Conservation (phyloP, 2,329 filamentous ascomycete species). For the Penicillium sclerotiorum region DNA sequence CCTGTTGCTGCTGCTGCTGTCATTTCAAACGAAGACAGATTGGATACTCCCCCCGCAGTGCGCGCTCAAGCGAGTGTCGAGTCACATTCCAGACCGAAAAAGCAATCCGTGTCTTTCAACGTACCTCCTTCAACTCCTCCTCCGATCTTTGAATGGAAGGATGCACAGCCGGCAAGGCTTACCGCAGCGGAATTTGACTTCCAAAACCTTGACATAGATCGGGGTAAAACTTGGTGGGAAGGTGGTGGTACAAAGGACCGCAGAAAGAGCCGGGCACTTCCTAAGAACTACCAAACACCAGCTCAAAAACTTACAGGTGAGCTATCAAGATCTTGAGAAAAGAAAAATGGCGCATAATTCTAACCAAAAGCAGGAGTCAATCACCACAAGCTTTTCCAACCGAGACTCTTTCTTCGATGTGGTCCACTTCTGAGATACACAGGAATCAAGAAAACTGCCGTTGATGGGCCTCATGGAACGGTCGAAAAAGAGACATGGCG, state of each 20-base stretch:
- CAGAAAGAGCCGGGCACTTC: slow-evolving; percentile 50
- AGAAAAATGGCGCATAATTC: slow-evolving; percentile 7
- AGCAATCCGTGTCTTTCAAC: slow-evolving; percentile 49
- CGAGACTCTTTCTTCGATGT: slow-evolving; percentile 81
- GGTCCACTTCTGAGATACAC: slow-evolving; percentile 89
- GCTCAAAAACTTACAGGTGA: slow-evolving; percentile 38
- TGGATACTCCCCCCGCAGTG: slow-evolving; percentile 15
- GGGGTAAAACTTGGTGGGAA: slow-evolving; percentile 77
- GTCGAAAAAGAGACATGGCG: slow-evolving; percentile 81
- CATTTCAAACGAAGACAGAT: slow-evolving; percentile 13
- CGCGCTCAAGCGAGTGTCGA: slow-evolving; percentile 23
- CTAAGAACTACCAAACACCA: slow-evolving; percentile 38
- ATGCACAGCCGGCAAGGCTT: slow-evolving; percentile 65
- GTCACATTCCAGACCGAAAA: slow-evolving; percentile 37
- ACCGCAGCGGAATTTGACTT: slow-evolving; percentile 64
- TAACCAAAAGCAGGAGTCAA: slow-evolving; percentile 50
- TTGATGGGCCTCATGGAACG: slow-evolving; percentile 36
- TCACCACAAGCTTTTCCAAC: slow-evolving; percentile 71
- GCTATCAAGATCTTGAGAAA: neutral
- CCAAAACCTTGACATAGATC: slow-evolving; percentile 50
- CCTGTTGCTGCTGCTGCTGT: neutral
- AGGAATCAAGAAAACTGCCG: slow-evolving; percentile 66
- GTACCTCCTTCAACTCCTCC: slow-evolving; percentile 50
- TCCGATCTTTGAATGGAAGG: slow-evolving; percentile 66
- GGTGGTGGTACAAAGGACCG: slow-evolving; percentile 51